These are phyloP conservation scores for Teunomyces pallodes DNA, from an alignment of 805 yeast genomes.

Conservation along the genomic window DNA sequence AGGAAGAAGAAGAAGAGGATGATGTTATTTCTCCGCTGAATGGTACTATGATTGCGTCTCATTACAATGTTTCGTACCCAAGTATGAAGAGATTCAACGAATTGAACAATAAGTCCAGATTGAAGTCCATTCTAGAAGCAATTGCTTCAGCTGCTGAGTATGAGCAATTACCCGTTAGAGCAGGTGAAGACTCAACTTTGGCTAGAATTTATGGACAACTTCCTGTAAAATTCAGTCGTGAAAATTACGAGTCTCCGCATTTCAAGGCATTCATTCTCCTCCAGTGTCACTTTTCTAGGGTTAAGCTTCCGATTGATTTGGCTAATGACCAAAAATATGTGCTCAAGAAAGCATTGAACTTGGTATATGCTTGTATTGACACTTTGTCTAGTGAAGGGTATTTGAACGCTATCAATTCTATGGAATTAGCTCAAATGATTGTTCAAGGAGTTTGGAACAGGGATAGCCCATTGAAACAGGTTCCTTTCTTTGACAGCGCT, in stretches of 20 bases:
- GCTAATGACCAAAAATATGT: conserved; percentile 54
- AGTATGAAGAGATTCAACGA: conserved; percentile 65
- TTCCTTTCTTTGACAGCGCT: conserved; percentile 61
- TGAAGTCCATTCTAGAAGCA: conserved; percentile 62
- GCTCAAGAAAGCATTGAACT: conserved; percentile 45
- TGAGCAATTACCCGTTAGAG: conserved; percentile 60
- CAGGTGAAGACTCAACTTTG: conserved; percentile 53
- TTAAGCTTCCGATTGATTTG: conserved; percentile 58
- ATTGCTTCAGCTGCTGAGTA: conserved; percentile 71
- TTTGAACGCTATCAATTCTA: conserved; percentile 72
- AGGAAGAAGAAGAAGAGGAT: conserved; percentile 39
- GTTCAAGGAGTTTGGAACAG: conserved; percentile 84
- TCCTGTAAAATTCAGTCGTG: conserved; percentile 55
- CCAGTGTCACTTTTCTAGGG: conserved; percentile 78
- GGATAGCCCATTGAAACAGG: conserved; percentile 74
- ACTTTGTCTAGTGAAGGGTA: conserved; percentile 76
- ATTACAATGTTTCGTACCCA: conserved; percentile 60
- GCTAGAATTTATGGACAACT: conserved; percentile 51
- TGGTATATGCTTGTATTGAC: conserved; percentile 72
- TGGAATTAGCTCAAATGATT: conserved; percentile 88
- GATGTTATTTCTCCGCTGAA: conserved; percentile 55
- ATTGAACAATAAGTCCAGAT: conserved; percentile 52
- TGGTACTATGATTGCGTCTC: conserved; percentile 73
- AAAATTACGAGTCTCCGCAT: conserved; percentile 49
- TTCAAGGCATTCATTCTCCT: conserved; percentile 71